phyloP scores from a whole-genome alignment of 257 asterid genomes.

The Catharanthus roseus region DNA sequence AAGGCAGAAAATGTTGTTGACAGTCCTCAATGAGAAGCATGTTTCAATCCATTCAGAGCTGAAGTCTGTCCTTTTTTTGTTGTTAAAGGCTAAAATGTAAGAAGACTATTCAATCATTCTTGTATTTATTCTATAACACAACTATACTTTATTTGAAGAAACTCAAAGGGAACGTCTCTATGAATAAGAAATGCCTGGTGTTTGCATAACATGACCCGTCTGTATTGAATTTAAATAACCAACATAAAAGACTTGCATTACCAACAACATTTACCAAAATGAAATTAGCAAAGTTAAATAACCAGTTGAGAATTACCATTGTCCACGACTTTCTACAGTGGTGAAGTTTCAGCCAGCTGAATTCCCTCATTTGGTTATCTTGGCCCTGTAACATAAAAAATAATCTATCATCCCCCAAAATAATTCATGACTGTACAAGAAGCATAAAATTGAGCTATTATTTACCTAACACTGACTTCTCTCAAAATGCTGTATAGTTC shows the following conservation, averaged over 20 bases:
- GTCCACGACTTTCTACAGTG: background rate
- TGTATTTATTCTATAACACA: too few species aligned
- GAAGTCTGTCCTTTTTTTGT: too few species aligned
- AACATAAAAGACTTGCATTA: background rate
- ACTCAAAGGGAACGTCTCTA: too few species aligned
- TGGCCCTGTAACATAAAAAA: slow-evolving; percentile 6
- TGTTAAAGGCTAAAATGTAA: too few species aligned
- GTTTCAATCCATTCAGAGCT: background rate
- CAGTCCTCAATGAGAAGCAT: background rate
- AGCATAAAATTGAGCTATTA: background rate
- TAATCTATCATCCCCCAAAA: slow-evolving; percentile 1
- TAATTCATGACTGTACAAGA: too few species aligned
- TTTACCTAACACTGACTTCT: background rate
- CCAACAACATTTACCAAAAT: background rate
- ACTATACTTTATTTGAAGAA: too few species aligned
- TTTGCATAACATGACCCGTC: background rate
- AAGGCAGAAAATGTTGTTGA: background rate
- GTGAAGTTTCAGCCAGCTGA: background rate
- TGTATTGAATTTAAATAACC: background rate
- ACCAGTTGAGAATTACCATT: background rate
- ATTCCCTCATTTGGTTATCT: background rate
- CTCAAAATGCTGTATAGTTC: background rate
- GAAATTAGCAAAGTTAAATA: background rate
- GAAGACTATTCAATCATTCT: background rate
- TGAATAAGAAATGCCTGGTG: background rate